These are phyloP conservation scores for Toxoplasma gondii DNA, from an alignment of 169 alveolate genomes.

Conservation along the genomic window DNA sequence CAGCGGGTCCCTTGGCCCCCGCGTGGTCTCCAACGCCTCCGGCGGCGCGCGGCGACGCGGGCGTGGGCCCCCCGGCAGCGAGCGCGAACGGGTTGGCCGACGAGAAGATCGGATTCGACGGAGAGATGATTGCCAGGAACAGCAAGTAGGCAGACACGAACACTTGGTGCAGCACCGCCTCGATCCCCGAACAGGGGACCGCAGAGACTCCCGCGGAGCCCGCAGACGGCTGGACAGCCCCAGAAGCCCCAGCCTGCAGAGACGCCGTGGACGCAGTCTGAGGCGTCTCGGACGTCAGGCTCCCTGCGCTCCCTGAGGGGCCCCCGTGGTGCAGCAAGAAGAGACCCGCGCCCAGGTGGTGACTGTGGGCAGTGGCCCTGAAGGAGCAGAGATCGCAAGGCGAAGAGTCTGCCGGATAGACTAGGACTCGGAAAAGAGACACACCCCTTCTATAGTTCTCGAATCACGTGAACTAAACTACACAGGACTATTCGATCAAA, in stretches of 20 bases:
- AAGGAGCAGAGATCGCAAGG: background rate
- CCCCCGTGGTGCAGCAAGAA: background rate
- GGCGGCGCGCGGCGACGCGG: background rate
- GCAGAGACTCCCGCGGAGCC: background rate
- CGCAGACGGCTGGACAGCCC: background rate
- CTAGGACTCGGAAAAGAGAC: background rate
- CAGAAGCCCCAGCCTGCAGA: background rate
- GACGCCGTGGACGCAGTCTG: background rate
- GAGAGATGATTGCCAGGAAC: slow-evolving; percentile 25
- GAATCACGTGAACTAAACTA: no score
- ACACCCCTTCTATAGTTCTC: background rate
- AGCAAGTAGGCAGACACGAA: slow-evolving; percentile 1
- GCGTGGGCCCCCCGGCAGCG: background rate
- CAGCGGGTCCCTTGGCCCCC: background rate
- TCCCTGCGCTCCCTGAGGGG: background rate
- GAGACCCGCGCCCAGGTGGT: background rate
- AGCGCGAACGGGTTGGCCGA: background rate
- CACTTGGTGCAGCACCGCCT: slow-evolving; percentile 18
- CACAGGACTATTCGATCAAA: no score
- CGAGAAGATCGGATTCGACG: slow-evolving; percentile 7
- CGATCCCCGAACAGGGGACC: background rate
- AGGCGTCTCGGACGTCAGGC: background rate
- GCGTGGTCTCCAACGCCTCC: background rate
- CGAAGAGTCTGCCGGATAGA: background rate
- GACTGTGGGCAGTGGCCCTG: background rate